These are phyloP conservation scores for Candida glaebosa DNA, from an alignment of 805 yeast genomes.

Conservation along the genomic window DNA sequence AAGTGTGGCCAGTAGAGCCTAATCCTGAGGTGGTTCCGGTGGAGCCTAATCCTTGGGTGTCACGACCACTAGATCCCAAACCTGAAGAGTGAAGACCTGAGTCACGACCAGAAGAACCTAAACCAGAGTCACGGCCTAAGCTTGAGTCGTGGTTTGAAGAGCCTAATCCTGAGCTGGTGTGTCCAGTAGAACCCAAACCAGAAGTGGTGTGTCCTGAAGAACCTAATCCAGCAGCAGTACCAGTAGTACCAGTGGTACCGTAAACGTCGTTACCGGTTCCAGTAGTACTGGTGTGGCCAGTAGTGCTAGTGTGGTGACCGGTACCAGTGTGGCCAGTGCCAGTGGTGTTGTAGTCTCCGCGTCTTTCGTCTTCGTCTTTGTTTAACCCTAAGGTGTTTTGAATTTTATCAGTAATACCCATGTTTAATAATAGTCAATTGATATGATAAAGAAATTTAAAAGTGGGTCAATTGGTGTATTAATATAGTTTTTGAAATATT, in stretches of 20 bases:
- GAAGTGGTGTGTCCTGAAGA: slow-evolving; percentile 5
- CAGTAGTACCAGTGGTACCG: slow-evolving; percentile 8
- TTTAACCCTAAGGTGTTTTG: slow-evolving; percentile 18
- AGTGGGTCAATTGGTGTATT: too few relatives aligned
- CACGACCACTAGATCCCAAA: not conserved
- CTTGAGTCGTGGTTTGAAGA: too few relatives aligned
- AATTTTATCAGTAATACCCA: slow-evolving; percentile 39
- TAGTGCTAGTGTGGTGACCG: slow-evolving; percentile 3
- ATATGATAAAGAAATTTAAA: not conserved
- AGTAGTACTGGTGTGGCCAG: slow-evolving; percentile 5
- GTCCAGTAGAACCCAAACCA: slow-evolving; percentile 3
- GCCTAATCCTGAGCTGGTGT: slow-evolving; percentile 5
- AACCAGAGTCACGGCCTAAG: too few relatives aligned
- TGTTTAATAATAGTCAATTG: slow-evolving; percentile 10
- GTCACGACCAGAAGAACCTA: too few relatives aligned
- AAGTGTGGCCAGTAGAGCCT: slow-evolving; percentile 1
- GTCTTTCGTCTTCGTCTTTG: slow-evolving; percentile 19
- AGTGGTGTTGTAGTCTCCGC: slow-evolving; percentile 24
- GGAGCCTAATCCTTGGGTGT: not conserved
- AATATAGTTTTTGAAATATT: not conserved
- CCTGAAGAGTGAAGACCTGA: not conserved
- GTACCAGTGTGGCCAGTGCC: slow-evolving; percentile 25
- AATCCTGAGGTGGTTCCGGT: not conserved
- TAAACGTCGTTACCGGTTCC: slow-evolving; percentile 1
- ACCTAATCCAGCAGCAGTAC: slow-evolving; percentile 12